Evolutionary conservation across 345 rosid genomes (phyloP), one percentile per base, ranked within the genome.

Genomic region (Gossypium anomalum): DNA sequence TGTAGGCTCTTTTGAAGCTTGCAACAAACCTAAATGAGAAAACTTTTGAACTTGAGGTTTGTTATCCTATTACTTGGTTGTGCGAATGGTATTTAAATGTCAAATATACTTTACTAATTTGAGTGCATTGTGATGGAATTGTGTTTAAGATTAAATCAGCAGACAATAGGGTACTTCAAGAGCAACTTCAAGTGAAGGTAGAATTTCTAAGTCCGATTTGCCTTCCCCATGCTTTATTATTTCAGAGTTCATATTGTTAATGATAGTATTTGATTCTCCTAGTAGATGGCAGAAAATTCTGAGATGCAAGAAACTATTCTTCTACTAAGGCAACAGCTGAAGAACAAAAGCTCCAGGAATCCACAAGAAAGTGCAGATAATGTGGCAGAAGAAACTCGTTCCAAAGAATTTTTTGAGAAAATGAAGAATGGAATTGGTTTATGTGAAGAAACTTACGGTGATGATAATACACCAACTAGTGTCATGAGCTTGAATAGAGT

Each of bases 11-110:
- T 71, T 84, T 87, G 78, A 85, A 85, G 88, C 79, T 90, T 45
- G 74, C 89, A 17, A 79, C 86, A 48, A 88, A 83, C 83, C 81
- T 88, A 16, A 86, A 90, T 49, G 88, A 90, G 80, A 86, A 81
- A 74, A 84, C 84, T 19, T 90, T 90, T 70, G 90, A 88, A 80
- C 88, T 90, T 64, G 92, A 90, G 94, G 94, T 90, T 79, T 61
- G 90, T 78, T 77, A 44, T 69, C 75, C 53, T 80, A 16, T 69
- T 68, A 41, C 69, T 67, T 71, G 9, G 52, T 76, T 72, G 0
- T 45, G 45, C 23, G 9, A 29, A 73, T 68, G 38, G 22, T 49
- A 75, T 55, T 75, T 67, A 38, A 49, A 49, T 70, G 63, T 67
- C 14, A 48, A 64, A 56, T 51, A 47, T 43, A 55, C 49, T 64